Percentiles rank a stretch among this genome's conserved stretches.
These are phyloP conservation scores for Pilasporangium apinafurcum DNA, from an alignment of 352 stramenopile species.

Conservation along the genomic window DNA sequence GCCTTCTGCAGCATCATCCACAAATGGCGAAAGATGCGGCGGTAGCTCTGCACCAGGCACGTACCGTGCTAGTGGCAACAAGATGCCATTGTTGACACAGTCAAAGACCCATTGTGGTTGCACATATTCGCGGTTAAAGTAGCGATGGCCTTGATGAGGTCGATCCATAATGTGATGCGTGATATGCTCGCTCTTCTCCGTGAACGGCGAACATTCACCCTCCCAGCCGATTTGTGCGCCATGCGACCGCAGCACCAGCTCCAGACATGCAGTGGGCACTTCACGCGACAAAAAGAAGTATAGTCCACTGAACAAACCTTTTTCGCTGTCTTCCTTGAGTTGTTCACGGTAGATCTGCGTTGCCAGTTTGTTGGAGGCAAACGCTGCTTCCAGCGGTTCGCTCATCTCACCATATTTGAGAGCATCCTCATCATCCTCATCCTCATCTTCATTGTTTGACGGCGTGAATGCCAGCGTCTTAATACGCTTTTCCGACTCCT, in stretches of 20 bases:
- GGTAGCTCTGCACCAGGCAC: constrained; percentile 89
- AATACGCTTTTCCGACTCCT: constrained; percentile 85
- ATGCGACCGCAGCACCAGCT: constrained; percentile 94
- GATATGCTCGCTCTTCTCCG: constrained; percentile 88
- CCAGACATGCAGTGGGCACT: constrained; percentile 91
- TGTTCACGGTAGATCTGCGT: constrained; percentile 72
- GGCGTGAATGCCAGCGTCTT: constrained; percentile 53
- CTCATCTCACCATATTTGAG: constrained; percentile 80
- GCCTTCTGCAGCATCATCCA: constrained; percentile 95
- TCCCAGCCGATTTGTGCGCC: constrained; percentile 96
- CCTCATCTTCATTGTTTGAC: constrained; percentile 47
- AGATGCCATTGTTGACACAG: constrained; percentile 94
- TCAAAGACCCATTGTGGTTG: constrained; percentile 99
- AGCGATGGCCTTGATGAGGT: constrained; percentile 84
- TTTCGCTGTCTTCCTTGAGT: constrained; percentile 70
- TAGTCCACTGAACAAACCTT: constrained; percentile 77
- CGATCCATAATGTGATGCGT: constrained; percentile 98
- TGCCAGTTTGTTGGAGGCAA: constrained; percentile 75
- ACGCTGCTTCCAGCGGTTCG: constrained; percentile 88
- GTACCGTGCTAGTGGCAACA: constrained; percentile 93
- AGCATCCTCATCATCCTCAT: constrained; percentile 65
- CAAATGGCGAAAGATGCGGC: constrained; percentile 92
- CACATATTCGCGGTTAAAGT: constrained; percentile 94
- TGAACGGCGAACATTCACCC: constrained; percentile 88
- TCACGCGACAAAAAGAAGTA: constrained; percentile 94